Evolutionary conservation across 495 filamentous ascomycete species (phyloP).

Genomic region (Tuber magnatum): DNA sequence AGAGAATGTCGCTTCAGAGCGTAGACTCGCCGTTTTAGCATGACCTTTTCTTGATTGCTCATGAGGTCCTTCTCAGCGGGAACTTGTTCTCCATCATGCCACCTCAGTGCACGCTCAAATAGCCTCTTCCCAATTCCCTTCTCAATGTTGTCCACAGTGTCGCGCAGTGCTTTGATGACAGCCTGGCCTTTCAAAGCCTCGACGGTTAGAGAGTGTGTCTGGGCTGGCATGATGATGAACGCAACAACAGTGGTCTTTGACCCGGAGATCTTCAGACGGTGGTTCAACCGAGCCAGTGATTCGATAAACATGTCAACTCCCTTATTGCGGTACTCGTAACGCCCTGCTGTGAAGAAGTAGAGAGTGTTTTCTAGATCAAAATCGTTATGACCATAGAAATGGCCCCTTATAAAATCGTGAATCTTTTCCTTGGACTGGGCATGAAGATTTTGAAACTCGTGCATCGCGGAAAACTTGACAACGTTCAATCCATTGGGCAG

Average conservation of each 20-base stretch:
- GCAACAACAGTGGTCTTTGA: conserved; percentile 96
- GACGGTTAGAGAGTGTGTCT: conserved; percentile 92
- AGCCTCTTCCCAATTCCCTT: conserved; percentile 82
- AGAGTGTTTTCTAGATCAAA: conserved; percentile 93
- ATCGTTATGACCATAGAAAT: conserved; percentile 97
- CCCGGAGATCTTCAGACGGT: conserved; percentile 72
- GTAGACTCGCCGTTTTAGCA: conserved; percentile 83
- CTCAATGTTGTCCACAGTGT: conserved; percentile 86
- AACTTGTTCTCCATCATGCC: conserved; percentile 87
- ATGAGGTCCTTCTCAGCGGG: conserved; percentile 95
- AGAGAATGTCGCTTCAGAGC: conserved; percentile 88
- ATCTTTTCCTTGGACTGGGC: conserved; percentile 95
- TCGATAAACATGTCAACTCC: conserved; percentile 99
- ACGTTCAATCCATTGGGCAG: conserved; percentile 95
- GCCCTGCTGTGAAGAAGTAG: conserved; percentile 95
- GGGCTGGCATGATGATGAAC: conserved; percentile 97
- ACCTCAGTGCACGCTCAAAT: conserved; percentile 84
- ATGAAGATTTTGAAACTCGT: conserved; percentile 98
- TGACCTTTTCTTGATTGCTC: conserved; percentile 81
- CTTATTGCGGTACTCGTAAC: conserved; percentile 97
- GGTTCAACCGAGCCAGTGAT: conserved; percentile 86
- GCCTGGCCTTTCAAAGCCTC: conserved; percentile 95
- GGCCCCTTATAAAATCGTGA: conserved; percentile 93
- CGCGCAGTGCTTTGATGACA: conserved; percentile 88
- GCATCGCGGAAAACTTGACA: conserved; percentile 96